Evolutionary conservation across 2,329 filamentous ascomycete genomes (phyloP), one percentile per base, ranked within the genome.

Genomic region (Neopestalotiopsis rosae): DNA sequence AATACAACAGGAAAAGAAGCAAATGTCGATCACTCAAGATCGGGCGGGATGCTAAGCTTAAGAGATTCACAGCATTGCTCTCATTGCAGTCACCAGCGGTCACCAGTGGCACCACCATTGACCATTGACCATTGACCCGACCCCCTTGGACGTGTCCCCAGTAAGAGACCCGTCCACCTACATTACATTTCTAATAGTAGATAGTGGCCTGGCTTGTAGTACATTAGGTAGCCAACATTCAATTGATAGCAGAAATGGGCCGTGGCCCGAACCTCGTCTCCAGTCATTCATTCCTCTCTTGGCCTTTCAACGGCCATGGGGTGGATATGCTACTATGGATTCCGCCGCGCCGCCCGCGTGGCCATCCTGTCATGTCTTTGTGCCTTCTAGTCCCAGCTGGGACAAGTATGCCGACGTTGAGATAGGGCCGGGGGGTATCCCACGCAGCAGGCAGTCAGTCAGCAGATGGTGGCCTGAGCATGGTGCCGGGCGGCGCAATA

Each of bases 41-140:
- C 24, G 52, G 65, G 66, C 57, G 59, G 66, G 57, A 40, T 59
- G 59, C n/a, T n/a, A 52, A 30, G 57, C 61, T 67, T 67, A 67
- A 49, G 58, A 67, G 59, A 63, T 28, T 58, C 58, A 42, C 24
- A 62, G 59, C 59, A 62, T 12, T 34, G 59, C 34, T 9, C 57
- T 62, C 30, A 34, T 52, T 52, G 45, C 57, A 14, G 57, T 59
- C 17, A 14, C 57, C 12, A 38, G 34, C 10, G 34, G 34, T 28
- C 34, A 38, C 34, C 34, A 28, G 24, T 28, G 24, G 24, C 24
- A 28, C 24, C 24, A 28, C 24, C 24, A 28, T 28, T 28, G 24
- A 28, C 24, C 24, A 28, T 28, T 28, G 24, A 28, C 24, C 24
- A 28, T 28, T 28, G 24, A 28, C 24, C 24, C 24, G 24, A 38